Conservation (phyloP, 495 filamentous ascomycete genomes). For the Achaetomiella virescens region DNA sequence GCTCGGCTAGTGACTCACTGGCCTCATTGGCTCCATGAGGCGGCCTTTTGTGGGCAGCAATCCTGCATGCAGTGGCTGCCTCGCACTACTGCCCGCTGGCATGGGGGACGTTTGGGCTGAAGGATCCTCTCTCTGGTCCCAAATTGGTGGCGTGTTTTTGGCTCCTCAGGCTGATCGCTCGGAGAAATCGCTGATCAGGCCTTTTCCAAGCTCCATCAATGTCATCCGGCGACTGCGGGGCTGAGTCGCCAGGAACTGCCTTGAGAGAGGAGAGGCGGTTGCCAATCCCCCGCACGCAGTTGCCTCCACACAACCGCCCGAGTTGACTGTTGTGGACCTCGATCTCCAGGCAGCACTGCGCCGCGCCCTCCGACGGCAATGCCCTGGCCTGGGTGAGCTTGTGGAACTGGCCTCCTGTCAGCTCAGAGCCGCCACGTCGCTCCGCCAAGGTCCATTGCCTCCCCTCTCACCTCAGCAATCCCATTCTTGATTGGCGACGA, state of each 20-base stretch:
- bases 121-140: not conserved
- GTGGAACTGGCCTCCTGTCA: not conserved
- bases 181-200: not conserved
- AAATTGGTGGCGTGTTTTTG: not conserved
- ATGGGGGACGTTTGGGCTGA: not conserved
- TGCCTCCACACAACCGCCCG: too few species aligned
- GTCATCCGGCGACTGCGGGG: not conserved
- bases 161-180: constrained; percentile 1
- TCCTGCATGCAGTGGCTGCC: constrained; percentile 10
- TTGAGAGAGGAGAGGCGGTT: too few species aligned
- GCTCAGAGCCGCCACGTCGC: constrained; percentile 4
- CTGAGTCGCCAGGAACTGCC: not conserved
- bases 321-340: too few species aligned
- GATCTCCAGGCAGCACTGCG: constrained; percentile 8
- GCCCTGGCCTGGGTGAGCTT: not conserved
- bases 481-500: not conserved
- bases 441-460: not conserved
- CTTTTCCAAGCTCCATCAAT: not conserved
- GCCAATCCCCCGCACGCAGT: not conserved
- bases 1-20: constrained; percentile 16
- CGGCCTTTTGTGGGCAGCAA: not conserved
- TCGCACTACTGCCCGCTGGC: not conserved
- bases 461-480: constrained; percentile 2
- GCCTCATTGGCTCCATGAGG: constrained; percentile 7
- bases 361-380: not conserved